phyloP scores from a whole-genome alignment of 306 rosid genomes.

The Arachis stenosperma region DNA sequence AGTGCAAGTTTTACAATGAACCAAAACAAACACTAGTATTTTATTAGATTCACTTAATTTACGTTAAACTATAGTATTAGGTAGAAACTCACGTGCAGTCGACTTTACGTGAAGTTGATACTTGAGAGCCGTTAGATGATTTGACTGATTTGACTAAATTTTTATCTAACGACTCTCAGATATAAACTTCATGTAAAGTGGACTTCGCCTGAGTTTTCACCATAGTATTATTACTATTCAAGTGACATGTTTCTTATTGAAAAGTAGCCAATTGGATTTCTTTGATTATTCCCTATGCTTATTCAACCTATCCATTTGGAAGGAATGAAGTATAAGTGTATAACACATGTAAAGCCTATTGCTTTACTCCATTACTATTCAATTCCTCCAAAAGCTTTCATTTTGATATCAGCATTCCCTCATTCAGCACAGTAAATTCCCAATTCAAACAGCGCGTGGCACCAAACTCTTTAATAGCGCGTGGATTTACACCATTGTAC shows the following conservation, averaged over 20 bases:
- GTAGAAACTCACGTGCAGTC: too few relatives aligned
- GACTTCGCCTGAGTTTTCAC: too few relatives aligned
- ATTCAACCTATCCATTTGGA: too few relatives aligned
- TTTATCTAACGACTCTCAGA: too few relatives aligned
- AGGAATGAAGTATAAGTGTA: neutral
- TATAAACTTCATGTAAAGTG: too few relatives aligned
- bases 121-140: too few relatives aligned
- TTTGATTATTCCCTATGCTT: neutral
- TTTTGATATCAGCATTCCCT: too few relatives aligned
- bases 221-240: too few relatives aligned
- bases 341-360: too few relatives aligned
- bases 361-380: neutral
- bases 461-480: neutral
- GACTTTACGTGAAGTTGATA: too few relatives aligned
- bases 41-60: too few relatives aligned
- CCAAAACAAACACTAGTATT: neutral
- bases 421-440: neutral
- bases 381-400: neutral
- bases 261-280: neutral
- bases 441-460: slow-evolving; percentile 32
- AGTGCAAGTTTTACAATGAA: neutral
- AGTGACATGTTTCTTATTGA: neutral
- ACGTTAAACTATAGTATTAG: neutral
- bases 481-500: neutral
- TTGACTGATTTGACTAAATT: too few relatives aligned